Base-by-base conservation (phyloP, 768 basidiomycete species). In the Boletus tomentosulus region DNA sequence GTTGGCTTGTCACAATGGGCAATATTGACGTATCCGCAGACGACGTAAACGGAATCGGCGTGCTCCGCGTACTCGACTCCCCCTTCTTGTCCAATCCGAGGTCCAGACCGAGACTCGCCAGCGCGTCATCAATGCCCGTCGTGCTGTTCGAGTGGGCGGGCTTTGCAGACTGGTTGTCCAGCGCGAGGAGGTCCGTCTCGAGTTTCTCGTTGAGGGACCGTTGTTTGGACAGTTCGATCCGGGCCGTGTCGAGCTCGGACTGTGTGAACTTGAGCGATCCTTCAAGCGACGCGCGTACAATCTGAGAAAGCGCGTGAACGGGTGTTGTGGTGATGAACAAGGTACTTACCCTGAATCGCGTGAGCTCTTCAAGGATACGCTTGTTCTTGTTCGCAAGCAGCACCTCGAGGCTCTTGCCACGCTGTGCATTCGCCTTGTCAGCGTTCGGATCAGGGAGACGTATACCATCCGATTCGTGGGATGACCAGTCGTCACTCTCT, bases 1-100 rank as follows among this genome's bases (percentile, higher is more conserved):
- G 80, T 66, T 99, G 97, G 63, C 90, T 89, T 1, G 97, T 98
- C 38, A 98, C 97, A 59, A 99, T 98, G 2, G 96, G 97, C n/a
- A 99, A 73, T 62, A 98, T 98, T 9, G 93, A 95, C 0, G 88
- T 90, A 65, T 98, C 96, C 6, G 89, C 90, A 3, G 89, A 80
- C 33, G 84, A 71, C 6, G 82, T 75, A 63, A 89, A 88, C 1
- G 84, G 82, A 60, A 90, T 82, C 1, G 91, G 85, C 3, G 84
- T 84, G 52, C 75, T 73, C 53, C 83, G 75, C 15, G 76, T 69
- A 31, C 54, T 24, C 10, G 61, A 54, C 28, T 64, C 65, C 5
- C 57, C 61, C 5, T 51, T 57, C 52, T 61, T 68, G 6, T 62
- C 62, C 35, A 51, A 38, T 6, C 55, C 60, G 2, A 66, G 51